Evolutionary conservation across 192 early-diverging fungal genomes (phyloP).

Genomic region (Coemansia furcata): DNA sequence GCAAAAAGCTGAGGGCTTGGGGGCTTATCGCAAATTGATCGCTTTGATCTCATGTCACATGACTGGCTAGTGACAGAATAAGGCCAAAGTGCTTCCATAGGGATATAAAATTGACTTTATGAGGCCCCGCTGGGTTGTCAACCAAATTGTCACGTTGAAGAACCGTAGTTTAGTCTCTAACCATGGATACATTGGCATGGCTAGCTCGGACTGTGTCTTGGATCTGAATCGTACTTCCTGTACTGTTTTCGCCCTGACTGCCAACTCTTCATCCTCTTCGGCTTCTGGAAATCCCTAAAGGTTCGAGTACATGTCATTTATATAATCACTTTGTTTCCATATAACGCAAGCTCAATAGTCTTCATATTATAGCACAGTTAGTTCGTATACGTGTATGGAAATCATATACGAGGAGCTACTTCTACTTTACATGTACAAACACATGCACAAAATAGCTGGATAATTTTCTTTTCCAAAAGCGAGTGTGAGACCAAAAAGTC

Average conservation of each 20-base stretch:
- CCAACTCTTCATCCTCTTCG: neutral
- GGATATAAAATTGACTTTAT: conserved; percentile 49
- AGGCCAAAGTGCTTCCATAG: conserved; percentile 34
- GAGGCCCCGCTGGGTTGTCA: conserved; percentile 48
- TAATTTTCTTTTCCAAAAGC: too few relatives aligned
- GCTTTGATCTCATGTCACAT: neutral
- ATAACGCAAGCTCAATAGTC: neutral
- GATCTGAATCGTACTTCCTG: conserved; percentile 32
- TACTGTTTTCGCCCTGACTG: neutral
- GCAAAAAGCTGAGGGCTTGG: neutral
- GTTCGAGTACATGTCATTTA: neutral
- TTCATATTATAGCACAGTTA: too few relatives aligned
- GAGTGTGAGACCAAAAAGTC: too few relatives aligned
- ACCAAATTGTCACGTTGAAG: conserved; percentile 36
- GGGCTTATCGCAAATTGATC: neutral
- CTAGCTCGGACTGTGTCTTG: conserved; percentile 5
- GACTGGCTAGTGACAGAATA: neutral
- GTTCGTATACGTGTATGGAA: too few relatives aligned
- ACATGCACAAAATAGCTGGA: too few relatives aligned
- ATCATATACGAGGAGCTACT: too few relatives aligned
- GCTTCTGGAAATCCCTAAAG: neutral
- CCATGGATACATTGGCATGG: neutral
- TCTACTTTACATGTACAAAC: too few relatives aligned
- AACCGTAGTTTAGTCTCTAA: conserved; percentile 41
- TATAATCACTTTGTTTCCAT: neutral